Conservation (phyloP, 257 asterid species). For the Solanum peruvianum region DNA sequence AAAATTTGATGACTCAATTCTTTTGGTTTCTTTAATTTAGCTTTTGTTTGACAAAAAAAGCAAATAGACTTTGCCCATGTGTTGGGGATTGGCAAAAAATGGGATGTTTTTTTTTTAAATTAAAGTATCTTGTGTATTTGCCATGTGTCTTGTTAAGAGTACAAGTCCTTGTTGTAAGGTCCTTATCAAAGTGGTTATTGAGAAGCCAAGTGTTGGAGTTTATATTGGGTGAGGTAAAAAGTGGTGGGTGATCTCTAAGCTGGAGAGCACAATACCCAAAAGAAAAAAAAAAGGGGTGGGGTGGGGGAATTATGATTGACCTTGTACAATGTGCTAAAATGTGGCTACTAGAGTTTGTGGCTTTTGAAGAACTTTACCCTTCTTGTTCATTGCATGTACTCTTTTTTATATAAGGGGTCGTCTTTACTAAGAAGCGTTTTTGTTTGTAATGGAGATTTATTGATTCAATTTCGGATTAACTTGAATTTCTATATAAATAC, state of each 20-base stretch:
- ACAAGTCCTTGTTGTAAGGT: background rate
- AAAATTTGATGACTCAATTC: slow-evolving; percentile 2
- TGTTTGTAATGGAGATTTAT: background rate
- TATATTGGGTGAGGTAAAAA: slow-evolving; percentile 10
- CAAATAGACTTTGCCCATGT: slow-evolving; percentile 1
- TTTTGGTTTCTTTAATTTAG: background rate
- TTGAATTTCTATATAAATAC: too few species aligned
- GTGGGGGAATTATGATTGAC: background rate
- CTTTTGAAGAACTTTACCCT: background rate
- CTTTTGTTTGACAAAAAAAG: background rate
- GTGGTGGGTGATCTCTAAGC: slow-evolving; percentile 21
- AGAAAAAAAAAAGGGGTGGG: background rate
- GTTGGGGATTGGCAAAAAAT: slow-evolving; percentile 2
- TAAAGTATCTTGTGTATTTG: background rate
- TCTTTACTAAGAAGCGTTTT: background rate
- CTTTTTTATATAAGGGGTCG: background rate
- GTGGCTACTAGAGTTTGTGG: slow-evolving; percentile 3
- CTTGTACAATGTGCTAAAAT: background rate
- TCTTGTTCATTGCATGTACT: background rate
- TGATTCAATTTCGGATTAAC: background rate
- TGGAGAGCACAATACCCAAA: slow-evolving; percentile 26
- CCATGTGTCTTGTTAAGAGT: background rate
- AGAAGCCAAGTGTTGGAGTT: slow-evolving; percentile 26
- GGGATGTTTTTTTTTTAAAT: background rate
- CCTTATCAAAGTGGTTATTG: slow-evolving; percentile 19